A percentile compares a stretch with the other conserved stretches of the same genome.
Evolutionary conservation across 1,139 yeast species (phyloP).

Genomic region (Zygoascus hellenicus): DNA sequence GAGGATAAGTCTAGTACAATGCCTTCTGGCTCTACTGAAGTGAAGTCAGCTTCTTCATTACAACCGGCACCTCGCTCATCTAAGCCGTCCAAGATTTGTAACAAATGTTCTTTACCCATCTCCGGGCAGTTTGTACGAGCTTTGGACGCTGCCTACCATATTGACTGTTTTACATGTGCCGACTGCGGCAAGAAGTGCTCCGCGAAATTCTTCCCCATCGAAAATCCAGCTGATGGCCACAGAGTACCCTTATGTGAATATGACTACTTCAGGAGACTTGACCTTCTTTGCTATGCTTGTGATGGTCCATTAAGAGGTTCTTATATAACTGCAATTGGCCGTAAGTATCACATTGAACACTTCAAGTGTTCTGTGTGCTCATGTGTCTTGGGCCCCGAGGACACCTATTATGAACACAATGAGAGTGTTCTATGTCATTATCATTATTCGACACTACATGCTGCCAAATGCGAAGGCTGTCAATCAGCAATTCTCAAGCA

Average conservation of each 20-base stretch:
- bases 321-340: conserved; percentile 87
- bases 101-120: conserved; percentile 59
- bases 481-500: conserved; percentile 86
- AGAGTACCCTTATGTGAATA: conserved; percentile 86
- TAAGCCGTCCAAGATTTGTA: conserved; percentile 38
- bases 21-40: no score
- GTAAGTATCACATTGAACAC: conserved; percentile 91
- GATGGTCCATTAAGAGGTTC: conserved; percentile 85
- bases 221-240: conserved; percentile 37
- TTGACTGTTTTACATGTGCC: conserved; percentile 78
- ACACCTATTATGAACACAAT: conserved; percentile 86
- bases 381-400: conserved; percentile 84
- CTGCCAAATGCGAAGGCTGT: conserved; percentile 92
- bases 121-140: conserved; percentile 86
- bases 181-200: conserved; percentile 78
- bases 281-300: conserved; percentile 79
- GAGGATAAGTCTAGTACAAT: no score
- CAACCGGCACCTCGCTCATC: background rate
- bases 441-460: conserved; percentile 80
- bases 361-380: conserved; percentile 88
- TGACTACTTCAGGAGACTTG: conserved; percentile 81
- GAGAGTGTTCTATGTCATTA: conserved; percentile 81
- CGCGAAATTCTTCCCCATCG: conserved; percentile 60
- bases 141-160: conserved; percentile 70
- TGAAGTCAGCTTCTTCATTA: background rate